These are phyloP conservation scores for Fusarium clavum DNA, from an alignment of 2,329 filamentous ascomycete genomes.

Conservation along the genomic window DNA sequence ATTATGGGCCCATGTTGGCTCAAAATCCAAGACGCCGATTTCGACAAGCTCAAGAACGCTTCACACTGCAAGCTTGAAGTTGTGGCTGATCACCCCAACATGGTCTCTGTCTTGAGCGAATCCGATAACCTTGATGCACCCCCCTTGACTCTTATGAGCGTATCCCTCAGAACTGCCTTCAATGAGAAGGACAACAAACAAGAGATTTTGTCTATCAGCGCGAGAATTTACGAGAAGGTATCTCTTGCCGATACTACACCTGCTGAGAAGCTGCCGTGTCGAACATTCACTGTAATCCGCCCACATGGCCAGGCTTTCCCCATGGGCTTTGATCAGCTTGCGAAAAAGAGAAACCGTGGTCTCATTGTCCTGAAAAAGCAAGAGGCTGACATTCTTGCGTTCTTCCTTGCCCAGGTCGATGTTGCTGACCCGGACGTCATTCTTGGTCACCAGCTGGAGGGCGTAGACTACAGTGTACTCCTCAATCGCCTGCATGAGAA, in stretches of 20 bases:
- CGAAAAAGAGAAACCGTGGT: conserved; percentile 77
- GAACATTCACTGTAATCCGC: conserved; percentile 91
- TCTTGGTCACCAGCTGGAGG: conserved; percentile 94
- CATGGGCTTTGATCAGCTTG: conserved; percentile 84
- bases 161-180: conserved; percentile 87
- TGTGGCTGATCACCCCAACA: conserved; percentile 80
- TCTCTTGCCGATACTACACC: conserved; percentile 88
- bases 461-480: conserved; percentile 93
- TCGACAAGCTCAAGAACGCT: conserved; percentile 85
- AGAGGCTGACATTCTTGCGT: conserved; percentile 85
- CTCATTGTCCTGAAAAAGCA: conserved; percentile 84
- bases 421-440: conserved; percentile 92
- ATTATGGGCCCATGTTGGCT: conserved; percentile 99
- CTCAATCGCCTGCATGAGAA: conserved; percentile 88
- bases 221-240: conserved; percentile 91
- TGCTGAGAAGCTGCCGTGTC: conserved; percentile 87
- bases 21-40: conserved; percentile 87
- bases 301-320: conserved; percentile 83
- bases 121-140: conserved; percentile 85
- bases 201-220: conserved; percentile 91
- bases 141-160: conserved; percentile 94
- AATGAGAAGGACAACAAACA: conserved; percentile 96
- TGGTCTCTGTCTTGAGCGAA: conserved; percentile 78
- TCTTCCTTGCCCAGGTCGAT: conserved; percentile 90
- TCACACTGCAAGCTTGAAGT: conserved; percentile 98